Evolutionary conservation across 192 early-diverging fungal genomes (phyloP).

Genomic region (Backusella macrospora): DNA sequence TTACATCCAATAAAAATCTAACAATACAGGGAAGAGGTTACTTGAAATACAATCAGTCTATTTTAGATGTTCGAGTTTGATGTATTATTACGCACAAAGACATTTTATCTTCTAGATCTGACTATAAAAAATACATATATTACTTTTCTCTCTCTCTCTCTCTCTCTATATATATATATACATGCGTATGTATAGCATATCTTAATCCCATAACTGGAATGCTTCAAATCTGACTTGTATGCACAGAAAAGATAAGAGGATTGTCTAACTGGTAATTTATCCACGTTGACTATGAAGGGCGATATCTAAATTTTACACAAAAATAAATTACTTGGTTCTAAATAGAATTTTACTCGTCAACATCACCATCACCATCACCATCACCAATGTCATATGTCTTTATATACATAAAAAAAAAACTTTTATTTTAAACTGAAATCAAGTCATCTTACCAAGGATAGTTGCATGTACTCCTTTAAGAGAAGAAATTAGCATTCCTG

Average conservation of each 20-base stretch:
- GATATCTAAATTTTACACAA: not conserved
- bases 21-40: not conserved
- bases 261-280: not conserved
- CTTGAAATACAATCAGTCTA: not conserved
- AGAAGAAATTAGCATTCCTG: not conserved
- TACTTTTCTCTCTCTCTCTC: too few relatives aligned
- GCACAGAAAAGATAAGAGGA: not conserved
- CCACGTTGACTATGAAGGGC: constrained; percentile 4
- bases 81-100: too few relatives aligned
- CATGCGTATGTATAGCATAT: not conserved
- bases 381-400: too few relatives aligned
- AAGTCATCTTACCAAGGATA: constrained; percentile 5
- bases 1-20: not conserved
- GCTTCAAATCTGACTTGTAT: not conserved
- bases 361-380: not conserved
- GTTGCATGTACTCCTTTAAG: constrained; percentile 2
- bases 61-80: not conserved
- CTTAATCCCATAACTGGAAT: not conserved
- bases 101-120: too few relatives aligned
- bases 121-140: too few relatives aligned
- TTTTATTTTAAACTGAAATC: constrained; percentile 1
- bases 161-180: too few relatives aligned
- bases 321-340: constrained; percentile 1
- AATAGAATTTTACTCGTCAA: not conserved
- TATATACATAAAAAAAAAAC: not conserved